phyloP scores from a whole-genome alignment of 768 basidiomycete genomes.

The Leucogyrophana mollusca region DNA sequence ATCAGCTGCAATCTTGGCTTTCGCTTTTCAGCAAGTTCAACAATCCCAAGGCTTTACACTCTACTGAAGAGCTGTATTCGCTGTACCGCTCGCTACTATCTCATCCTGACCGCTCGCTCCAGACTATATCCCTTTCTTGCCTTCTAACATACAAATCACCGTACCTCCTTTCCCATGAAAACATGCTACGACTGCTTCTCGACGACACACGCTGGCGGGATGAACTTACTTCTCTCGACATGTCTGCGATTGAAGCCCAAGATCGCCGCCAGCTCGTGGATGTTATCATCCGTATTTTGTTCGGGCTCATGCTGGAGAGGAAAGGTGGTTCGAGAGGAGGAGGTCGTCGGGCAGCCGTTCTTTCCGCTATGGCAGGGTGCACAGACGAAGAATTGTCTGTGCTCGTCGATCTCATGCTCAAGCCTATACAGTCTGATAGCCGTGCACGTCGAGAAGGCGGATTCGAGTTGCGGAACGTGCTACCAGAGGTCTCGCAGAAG shows the following conservation, averaged over 20 bases:
- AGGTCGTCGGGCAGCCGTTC: slow-evolving; percentile 69
- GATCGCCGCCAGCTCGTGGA: slow-evolving; percentile 69
- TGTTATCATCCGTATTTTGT: slow-evolving; percentile 72
- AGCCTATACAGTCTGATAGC: slow-evolving; percentile 51
- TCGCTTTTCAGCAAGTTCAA: slow-evolving; percentile 84
- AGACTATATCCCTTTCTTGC: slow-evolving; percentile 73
- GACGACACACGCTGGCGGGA: slow-evolving; percentile 92
- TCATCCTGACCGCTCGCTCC: slow-evolving; percentile 79
- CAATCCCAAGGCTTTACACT: slow-evolving; percentile 88
- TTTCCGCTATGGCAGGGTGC: slow-evolving; percentile 70
- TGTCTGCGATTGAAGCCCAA: slow-evolving; percentile 52
- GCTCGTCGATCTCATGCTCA: slow-evolving; percentile 86
- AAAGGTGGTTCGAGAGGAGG: slow-evolving; percentile 66
- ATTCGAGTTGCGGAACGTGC: slow-evolving; percentile 31
- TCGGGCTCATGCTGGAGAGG: slow-evolving; percentile 84
- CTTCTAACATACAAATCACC: slow-evolving; percentile 80
- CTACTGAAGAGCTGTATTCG: slow-evolving; percentile 59
- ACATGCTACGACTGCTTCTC: slow-evolving; percentile 66
- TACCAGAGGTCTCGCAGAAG: slow-evolving; percentile 43
- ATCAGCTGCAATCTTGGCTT: slow-evolving; percentile 74
- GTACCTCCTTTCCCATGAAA: slow-evolving; percentile 50
- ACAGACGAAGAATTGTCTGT: slow-evolving; percentile 69
- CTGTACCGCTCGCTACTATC: slow-evolving; percentile 78
- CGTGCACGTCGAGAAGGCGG: slow-evolving; percentile 17
- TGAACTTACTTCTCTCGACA: slow-evolving; percentile 69